A percentile compares a stretch with the other conserved stretches of the same genome.
Conservation (phyloP, 2,329 filamentous ascomycete genomes). For the Fusarium succisae region DNA sequence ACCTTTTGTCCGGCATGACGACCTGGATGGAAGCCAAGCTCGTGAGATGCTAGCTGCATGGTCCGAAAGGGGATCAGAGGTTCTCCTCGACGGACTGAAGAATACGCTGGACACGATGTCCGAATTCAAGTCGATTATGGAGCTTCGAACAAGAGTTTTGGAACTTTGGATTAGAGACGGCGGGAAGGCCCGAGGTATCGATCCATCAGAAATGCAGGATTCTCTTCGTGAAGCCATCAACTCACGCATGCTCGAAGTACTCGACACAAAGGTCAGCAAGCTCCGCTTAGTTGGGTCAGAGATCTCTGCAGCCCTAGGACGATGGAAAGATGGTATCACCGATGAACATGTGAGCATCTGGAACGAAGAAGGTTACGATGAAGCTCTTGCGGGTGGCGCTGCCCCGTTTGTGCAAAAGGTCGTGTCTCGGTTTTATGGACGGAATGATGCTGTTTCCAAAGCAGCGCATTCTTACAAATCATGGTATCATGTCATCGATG, state of each 20-base stretch:
- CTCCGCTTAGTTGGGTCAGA: slow-evolving; percentile 73
- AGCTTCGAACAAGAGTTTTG: slow-evolving; percentile 74
- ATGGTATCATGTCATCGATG: slow-evolving; percentile 80
- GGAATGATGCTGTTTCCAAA: slow-evolving; percentile 71
- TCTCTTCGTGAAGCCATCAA: slow-evolving; percentile 76
- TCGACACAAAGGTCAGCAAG: slow-evolving; percentile 70
- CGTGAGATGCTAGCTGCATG: slow-evolving; percentile 70
- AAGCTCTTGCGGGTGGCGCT: slow-evolving; percentile 73
- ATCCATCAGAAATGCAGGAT: slow-evolving; percentile 74
- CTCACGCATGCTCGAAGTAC: slow-evolving; percentile 68
- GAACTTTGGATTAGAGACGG: slow-evolving; percentile 80
- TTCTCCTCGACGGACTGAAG: slow-evolving; percentile 69
- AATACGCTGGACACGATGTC: slow-evolving; percentile 66
- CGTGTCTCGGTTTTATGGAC: slow-evolving; percentile 75
- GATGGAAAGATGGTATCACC: slow-evolving; percentile 66
- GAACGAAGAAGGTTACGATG: slow-evolving; percentile 70
- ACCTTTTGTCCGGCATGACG: slow-evolving; percentile 86
- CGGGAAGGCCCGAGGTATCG: slow-evolving; percentile 70
- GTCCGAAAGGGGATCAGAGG: slow-evolving; percentile 68
- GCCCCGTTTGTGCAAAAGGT: slow-evolving; percentile 75
- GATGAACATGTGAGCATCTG: slow-evolving; percentile 69
- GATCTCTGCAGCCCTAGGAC: slow-evolving; percentile 67
- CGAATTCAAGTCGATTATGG: slow-evolving; percentile 75
- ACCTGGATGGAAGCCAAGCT: slow-evolving; percentile 69
- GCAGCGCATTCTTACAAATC: slow-evolving; percentile 71